These are phyloP conservation scores for Stentor coeruleus DNA, from an alignment of 73 alveolate genomes.

Conservation along the genomic window DNA sequence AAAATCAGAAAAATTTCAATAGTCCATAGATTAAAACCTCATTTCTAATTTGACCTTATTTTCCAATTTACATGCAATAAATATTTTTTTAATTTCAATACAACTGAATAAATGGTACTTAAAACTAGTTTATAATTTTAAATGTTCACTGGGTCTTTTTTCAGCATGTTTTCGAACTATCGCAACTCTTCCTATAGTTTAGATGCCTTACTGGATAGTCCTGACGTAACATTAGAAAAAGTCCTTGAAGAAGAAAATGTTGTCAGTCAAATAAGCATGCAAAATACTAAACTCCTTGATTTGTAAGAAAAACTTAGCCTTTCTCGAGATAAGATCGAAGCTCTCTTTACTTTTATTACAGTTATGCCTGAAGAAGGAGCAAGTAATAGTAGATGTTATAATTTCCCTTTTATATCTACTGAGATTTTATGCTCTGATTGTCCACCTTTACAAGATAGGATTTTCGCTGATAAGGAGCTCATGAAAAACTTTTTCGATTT, in stretches of 20 bases:
- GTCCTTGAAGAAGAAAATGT: background rate
- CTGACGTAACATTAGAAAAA: background rate
- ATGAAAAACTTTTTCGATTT: background rate
- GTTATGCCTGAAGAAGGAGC: background rate
- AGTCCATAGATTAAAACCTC: no score
- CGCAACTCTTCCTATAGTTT: background rate
- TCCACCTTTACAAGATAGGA: background rate
- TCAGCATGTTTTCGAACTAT: background rate
- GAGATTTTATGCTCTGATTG: background rate
- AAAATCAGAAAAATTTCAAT: no score
- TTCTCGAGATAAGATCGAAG: background rate
- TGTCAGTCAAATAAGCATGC: background rate
- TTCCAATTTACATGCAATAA: no score
- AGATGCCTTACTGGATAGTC: background rate
- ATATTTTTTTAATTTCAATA: no score
- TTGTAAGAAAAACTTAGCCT: background rate
- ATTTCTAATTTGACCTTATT: no score
- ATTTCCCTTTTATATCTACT: background rate
- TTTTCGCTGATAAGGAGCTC: background rate
- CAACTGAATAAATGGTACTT: no score
- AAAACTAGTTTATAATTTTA: no score
- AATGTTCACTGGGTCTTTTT: background rate
- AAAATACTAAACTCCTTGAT: background rate
- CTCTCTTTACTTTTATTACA: background rate
- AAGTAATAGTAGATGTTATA: background rate